Conservation (phyloP, 192 early-diverging fungal species). For the Geranomyces michiganensis region DNA sequence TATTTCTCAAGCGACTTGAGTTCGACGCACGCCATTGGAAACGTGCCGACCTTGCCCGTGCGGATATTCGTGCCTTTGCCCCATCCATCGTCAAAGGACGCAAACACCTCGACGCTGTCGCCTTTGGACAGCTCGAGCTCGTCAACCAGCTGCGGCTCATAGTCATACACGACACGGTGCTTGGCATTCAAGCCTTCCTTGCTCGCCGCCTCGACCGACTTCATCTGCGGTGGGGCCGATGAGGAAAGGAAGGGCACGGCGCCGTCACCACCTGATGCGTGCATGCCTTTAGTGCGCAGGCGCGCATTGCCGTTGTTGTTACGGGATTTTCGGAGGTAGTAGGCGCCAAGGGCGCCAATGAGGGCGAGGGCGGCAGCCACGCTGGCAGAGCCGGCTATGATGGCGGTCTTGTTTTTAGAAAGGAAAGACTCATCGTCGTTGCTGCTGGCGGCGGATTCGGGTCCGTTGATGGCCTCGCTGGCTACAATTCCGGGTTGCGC, state of each 20-base stretch:
- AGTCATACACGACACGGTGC: conserved; percentile 35
- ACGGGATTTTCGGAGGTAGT: background rate
- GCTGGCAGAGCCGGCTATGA: conserved; percentile 30
- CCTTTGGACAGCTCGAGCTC: conserved; percentile 42
- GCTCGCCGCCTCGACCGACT: background rate
- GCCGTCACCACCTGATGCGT: background rate
- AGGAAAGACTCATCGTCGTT: background rate
- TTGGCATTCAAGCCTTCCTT: background rate
- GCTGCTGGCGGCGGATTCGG: background rate
- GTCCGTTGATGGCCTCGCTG: background rate
- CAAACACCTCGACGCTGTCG: conserved; percentile 38
- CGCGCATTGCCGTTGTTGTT: background rate
- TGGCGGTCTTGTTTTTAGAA: conserved; percentile 24
- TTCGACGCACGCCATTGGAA: conserved; percentile 41
- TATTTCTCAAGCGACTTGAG: background rate
- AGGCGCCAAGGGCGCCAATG: conserved; percentile 19
- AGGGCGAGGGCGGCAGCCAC: conserved; percentile 21
- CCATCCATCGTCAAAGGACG: conserved; percentile 38
- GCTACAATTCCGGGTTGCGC: background rate
- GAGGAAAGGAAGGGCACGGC: conserved; percentile 7
- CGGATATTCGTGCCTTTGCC: conserved; percentile 35
- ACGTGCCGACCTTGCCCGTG: conserved; percentile 36
- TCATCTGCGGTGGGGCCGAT: conserved; percentile 5
- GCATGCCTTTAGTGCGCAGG: background rate
- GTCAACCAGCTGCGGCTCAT: conserved; percentile 32